Evolutionary conservation across 108 stramenopile genomes (phyloP), one percentile per base, ranked within the genome.

Genomic region (Schizochytrium sp.): DNA sequence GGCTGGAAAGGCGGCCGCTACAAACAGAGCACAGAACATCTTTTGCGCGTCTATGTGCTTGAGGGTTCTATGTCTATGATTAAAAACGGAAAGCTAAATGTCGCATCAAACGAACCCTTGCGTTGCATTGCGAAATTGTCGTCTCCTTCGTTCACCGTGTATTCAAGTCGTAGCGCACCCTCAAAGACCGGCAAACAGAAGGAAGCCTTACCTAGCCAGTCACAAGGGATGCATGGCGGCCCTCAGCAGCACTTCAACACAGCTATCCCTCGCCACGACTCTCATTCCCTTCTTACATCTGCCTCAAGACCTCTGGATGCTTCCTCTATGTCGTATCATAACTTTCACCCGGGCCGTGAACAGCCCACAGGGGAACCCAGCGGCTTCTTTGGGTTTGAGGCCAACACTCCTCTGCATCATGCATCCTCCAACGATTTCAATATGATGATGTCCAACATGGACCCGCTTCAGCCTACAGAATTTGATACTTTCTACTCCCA

Each of bases 141-240:
- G 0, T 83, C 76, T 83, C 76, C 76, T 83, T 13, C 47, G n/a
- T 83, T 83, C 28, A 83, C 76, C 10, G 53, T 83, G 53, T 83
- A 83, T 28, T 83, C 76, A n/a, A 83, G 76, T 40, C 76, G 76
- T n/a, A 83, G 76, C 76, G 76, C 53, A 38, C 76, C 76, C 53
- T 38, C 19, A 28, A 60, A 60, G 59, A n/a, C 19, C 59, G 59
- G 28, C 28, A 28, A 28, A 28, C 28, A 28, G 28, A 28, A 28
- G 28, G 28, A 28, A 28, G 28, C 28, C 28, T 28, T 28, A 28
- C 28, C 28, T 28, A 28, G 28, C 28, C 28, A 28, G 28, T 28
- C 28, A 28, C 28, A 28, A 28, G 28, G 28, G 28, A 28, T 28
- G 0, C 28, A 28, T 28, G 28, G 28, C 28, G 28, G 28, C 28